Evolutionary conservation across 331 rosid genomes (phyloP).

Genomic region (Dryas integrifolia): DNA sequence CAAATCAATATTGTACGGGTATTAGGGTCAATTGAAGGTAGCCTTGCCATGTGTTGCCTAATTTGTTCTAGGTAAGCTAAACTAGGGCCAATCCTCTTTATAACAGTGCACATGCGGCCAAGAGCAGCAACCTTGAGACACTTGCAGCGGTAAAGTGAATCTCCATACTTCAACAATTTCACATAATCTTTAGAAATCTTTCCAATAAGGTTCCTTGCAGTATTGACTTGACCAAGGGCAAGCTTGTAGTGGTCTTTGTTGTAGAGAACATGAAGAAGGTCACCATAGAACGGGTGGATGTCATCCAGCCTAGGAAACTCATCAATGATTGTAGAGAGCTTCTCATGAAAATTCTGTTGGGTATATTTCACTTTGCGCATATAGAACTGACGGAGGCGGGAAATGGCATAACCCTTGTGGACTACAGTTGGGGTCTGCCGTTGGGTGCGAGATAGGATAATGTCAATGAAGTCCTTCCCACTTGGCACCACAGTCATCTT

Average conservation of each 20-base stretch:
- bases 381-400: constrained; percentile 53
- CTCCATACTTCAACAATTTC: constrained; percentile 76
- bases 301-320: constrained; percentile 64
- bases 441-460: constrained; percentile 72
- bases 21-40: constrained; percentile 73
- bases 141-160: constrained; percentile 70
- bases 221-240: constrained; percentile 73
- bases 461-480: constrained; percentile 69
- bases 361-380: constrained; percentile 67
- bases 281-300: constrained; percentile 73
- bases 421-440: constrained; percentile 78
- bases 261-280: constrained; percentile 74
- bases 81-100: constrained; percentile 79
- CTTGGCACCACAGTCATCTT: constrained; percentile 75
- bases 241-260: constrained; percentile 83
- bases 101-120: constrained; percentile 91
- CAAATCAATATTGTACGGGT: constrained; percentile 65
- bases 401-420: constrained; percentile 63
- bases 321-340: constrained; percentile 52
- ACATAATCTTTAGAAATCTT: constrained; percentile 80
- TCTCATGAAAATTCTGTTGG: constrained; percentile 48
- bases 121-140: constrained; percentile 87
- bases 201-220: constrained; percentile 69
- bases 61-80: constrained; percentile 84
- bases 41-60: constrained; percentile 92